Percentiles rank a stretch among this genome's conserved stretches.
These are phyloP conservation scores for Lagenidium giganteum DNA, from an alignment of 352 stramenopile genomes.

Conservation along the genomic window DNA sequence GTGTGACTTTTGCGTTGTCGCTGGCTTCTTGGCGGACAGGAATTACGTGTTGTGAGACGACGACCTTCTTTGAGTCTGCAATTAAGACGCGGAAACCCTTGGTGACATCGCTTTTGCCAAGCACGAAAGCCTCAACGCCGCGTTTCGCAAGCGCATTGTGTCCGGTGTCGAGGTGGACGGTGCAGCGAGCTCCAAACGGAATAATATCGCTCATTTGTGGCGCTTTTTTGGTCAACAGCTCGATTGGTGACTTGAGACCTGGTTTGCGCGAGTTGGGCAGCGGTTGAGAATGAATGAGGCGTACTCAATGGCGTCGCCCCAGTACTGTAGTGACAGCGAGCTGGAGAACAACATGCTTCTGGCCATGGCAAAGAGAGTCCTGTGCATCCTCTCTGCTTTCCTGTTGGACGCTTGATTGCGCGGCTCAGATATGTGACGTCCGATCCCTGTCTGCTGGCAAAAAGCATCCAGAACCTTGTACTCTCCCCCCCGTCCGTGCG, in stretches of 20 bases:
- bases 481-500: conserved; percentile 16
- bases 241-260: conserved; percentile 3
- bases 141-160: conserved; percentile 9
- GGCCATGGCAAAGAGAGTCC: conserved; percentile 20
- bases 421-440: conserved; percentile 16
- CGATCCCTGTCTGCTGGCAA: conserved; percentile 16
- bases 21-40: no score
- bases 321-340: conserved; percentile 16
- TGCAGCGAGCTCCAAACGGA: conserved; percentile 15
- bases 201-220: conserved; percentile 1
- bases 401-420: conserved; percentile 22
- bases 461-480: conserved; percentile 23
- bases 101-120: conserved; percentile 14
- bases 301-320: conserved; percentile 19
- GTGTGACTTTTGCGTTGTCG: no score
- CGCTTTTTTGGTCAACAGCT: conserved; percentile 4
- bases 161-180: conserved; percentile 4
- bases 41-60: no score
- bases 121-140: conserved; percentile 1
- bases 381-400: conserved; percentile 26
- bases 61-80: no score
- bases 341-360: conserved; percentile 24
- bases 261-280: conserved; percentile 12
- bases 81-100: conserved; percentile 12
- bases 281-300: conserved; percentile 21